These are phyloP conservation scores for Gillenia trifoliata DNA, from an alignment of 306 rosid genomes.

Conservation along the genomic window DNA sequence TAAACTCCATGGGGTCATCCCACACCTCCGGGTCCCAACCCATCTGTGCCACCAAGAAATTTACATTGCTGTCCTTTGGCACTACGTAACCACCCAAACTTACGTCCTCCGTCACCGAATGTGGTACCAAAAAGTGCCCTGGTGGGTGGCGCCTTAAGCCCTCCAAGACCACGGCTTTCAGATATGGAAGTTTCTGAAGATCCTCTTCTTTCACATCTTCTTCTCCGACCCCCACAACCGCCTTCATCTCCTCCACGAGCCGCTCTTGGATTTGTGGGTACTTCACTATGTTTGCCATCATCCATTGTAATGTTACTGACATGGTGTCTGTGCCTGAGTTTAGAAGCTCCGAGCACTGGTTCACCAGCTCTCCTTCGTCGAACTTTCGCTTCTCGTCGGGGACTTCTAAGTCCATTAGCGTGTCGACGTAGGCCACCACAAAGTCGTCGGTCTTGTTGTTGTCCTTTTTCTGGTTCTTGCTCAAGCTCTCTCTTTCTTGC, in stretches of 20 bases:
- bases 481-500: no score
- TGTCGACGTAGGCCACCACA: slow-evolving; percentile 7
- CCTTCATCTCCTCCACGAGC: slow-evolving; percentile 10
- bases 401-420: slow-evolving; percentile 1
- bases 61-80: slow-evolving; percentile 6
- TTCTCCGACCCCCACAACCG: background rate
- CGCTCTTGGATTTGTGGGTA: slow-evolving; percentile 5
- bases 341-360: slow-evolving; percentile 15
- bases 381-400: slow-evolving; percentile 11
- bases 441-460: background rate
- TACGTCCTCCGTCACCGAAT: slow-evolving; percentile 10
- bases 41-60: slow-evolving; percentile 30
- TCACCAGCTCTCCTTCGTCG: background rate
- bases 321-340: slow-evolving; percentile 13
- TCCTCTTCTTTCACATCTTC: slow-evolving; percentile 12
- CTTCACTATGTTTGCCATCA: slow-evolving; percentile 24
- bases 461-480: no score
- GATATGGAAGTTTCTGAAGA: slow-evolving; percentile 2
- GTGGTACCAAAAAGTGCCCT: slow-evolving; percentile 21
- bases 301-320: slow-evolving; percentile 16
- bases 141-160: slow-evolving; percentile 26
- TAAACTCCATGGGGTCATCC: slow-evolving; percentile 24
- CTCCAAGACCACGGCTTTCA: slow-evolving; percentile 23
- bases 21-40: slow-evolving; percentile 27
- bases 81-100: slow-evolving; percentile 6